Evolutionary conservation across 192 early-diverging fungal species (phyloP), one percentile per base, ranked within the genome.

Genomic region (Oehlia diaphana): DNA sequence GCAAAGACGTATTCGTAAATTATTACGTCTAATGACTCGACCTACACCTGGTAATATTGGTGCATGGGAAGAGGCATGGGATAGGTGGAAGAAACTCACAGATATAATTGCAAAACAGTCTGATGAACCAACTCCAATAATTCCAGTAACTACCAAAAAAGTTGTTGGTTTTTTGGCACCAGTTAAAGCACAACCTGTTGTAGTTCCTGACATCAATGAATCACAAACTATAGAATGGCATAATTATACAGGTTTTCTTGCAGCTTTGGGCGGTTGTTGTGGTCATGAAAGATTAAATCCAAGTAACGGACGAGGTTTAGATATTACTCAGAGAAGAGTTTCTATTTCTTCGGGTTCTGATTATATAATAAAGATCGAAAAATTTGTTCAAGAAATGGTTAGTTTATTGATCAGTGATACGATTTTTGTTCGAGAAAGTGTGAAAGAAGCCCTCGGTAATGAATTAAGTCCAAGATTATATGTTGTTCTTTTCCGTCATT

Each of bases 51-150:
- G 94, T 33, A 94, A 92, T 73, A 79, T 95, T 76, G 91, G 89
- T n/a, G 95, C 94, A 9, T 96, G 93, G 92, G 93, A 94, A 79
- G 94, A 96, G 76, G 86, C 93, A 0, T 96, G 90, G 76, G 85
- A 86, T 28, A 82, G 91, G 19, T 96, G 95, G 95, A 90, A 88
- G 78, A 81, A 83, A 13, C 85, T 94, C 21, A 92, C 87, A 9
- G 78, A 79, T 13, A 31, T 79, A 26, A 81, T 87, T 44, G 49
- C 80, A 21, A 78, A 81, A 23, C 76, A 81, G n/a, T 42, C 77
- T 3, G 83, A 85, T 62, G 86, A 88, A 21, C 39, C 71, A 14
- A 79, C 16, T 58, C 53, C 81, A 47, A 33, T 47, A 16, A n/a
- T 9, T 42, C 82, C 83, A 44, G 76, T 80, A 13, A 26, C 47